Percentiles rank a stretch among this genome's conserved stretches.
Evolutionary conservation across 768 basidiomycete species (phyloP).

Genomic region (Myochromella boudieri): DNA sequence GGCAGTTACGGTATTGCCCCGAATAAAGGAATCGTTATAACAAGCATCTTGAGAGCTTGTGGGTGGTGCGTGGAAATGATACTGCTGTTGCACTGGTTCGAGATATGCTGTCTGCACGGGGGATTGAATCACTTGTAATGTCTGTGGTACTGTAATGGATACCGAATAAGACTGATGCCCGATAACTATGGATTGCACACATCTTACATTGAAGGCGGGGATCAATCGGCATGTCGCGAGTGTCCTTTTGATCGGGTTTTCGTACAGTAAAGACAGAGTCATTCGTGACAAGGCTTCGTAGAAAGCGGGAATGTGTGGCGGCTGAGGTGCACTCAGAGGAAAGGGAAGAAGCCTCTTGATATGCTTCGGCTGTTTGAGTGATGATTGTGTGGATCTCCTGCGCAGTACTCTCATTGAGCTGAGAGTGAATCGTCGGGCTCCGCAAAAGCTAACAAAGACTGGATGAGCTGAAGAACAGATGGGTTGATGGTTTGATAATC

Average conservation of each 20-base stretch:
- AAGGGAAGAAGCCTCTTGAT: constrained; percentile 66
- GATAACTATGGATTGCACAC: constrained; percentile 1
- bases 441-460: constrained; percentile 60
- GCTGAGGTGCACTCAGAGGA: constrained; percentile 64
- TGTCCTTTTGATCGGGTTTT: constrained; percentile 36
- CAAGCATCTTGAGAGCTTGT: constrained; percentile 19
- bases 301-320: constrained; percentile 79
- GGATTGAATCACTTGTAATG: constrained; percentile 24
- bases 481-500: constrained; percentile 16
- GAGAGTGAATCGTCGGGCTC: constrained; percentile 53
- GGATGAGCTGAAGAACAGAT: constrained; percentile 6
- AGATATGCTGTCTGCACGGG: constrained; percentile 33
- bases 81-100: constrained; percentile 33
- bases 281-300: constrained; percentile 64
- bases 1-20: constrained; percentile 7
- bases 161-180: constrained; percentile 7
- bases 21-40: constrained; percentile 13
- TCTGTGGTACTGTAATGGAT: constrained; percentile 21
- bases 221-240: constrained; percentile 48
- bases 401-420: constrained; percentile 59
- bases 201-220: constrained; percentile 53
- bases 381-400: constrained; percentile 68
- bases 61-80: constrained; percentile 41
- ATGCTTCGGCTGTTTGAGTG: constrained; percentile 72
- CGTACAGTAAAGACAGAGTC: constrained; percentile 61